Evolutionary conservation across 441 rosid species (phyloP), one percentile per base, ranked within the genome.

Genomic region (Brassica hybrid): DNA sequence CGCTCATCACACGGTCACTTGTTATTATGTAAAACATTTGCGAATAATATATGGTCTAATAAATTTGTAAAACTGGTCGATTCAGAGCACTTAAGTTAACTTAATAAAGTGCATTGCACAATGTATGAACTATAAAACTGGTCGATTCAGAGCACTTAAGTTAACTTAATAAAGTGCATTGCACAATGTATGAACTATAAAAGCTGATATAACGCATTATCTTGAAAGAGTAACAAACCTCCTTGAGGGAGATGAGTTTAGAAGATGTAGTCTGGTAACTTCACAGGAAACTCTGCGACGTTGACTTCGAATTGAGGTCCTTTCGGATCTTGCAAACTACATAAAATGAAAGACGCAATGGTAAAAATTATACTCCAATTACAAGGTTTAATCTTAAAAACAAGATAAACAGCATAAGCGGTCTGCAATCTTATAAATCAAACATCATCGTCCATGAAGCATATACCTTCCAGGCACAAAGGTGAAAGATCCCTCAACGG

Each of bases 391-490:
- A 6, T 21, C 64, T 19, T 59, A 62, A 38, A 7, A 48, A 19
- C 50, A 75, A 18, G 16, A 5, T 11, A 10, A 69, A 30, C 3
- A 17, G 4, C 48, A 18, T 48, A 48, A 13, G 25, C 18, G 10
- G n/a, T 71, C 71, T 58, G 7, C 43, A 17, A 45, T 59, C 19
- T 14, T 32, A 30, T 30, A 4, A 21, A 50, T n/a, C 18, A 19
- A 18, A 43, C 16, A 54, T n/a, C 63, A 25, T 43, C 0, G 45
- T 38, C 14, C 3, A 19, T 43, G 76, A 19, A 27, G 11, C 59
- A 27, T 30, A 30, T 90, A 93, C 94, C 99, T 95, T 83, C 94
- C 91, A 38, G 97, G 98, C 12, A 91, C 89, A 88, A 95, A 93
- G 48, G 92, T 87, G 84, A 93, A 95, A 82, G 87, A 78, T 14